These are phyloP conservation scores for Aquilaria yunnanensis DNA, from an alignment of 345 rosid genomes.

Conservation along the genomic window DNA sequence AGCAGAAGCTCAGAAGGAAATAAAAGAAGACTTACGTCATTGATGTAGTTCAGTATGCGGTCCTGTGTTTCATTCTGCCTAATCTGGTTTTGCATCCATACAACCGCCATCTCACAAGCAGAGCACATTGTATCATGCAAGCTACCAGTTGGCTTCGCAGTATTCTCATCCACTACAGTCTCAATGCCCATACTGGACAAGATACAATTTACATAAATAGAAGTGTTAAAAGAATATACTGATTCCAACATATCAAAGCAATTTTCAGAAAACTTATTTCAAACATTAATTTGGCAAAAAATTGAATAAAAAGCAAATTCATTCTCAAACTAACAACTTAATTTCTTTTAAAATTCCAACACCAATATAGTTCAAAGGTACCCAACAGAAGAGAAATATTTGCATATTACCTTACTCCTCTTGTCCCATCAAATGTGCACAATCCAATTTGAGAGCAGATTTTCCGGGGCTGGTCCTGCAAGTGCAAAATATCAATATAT, in stretches of 20 bases:
- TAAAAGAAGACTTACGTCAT: constrained; percentile 30
- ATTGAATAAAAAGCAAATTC: background rate
- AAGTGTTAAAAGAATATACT: background rate
- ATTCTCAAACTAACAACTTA: background rate
- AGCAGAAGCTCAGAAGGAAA: background rate
- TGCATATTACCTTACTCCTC: constrained; percentile 42
- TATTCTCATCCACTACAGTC: constrained; percentile 42
- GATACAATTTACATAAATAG: constrained; percentile 1
- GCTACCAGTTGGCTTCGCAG: constrained; percentile 20
- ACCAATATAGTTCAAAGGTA: background rate
- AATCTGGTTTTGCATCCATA: constrained; percentile 65
- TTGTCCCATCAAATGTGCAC: constrained; percentile 51
- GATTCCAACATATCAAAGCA: no score
- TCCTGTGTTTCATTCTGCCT: constrained; percentile 51
- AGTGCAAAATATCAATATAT: background rate
- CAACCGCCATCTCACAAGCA: constrained; percentile 61
- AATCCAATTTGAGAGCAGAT: constrained; percentile 60
- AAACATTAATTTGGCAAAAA: background rate
- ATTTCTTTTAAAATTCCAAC: background rate
- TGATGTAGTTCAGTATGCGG: constrained; percentile 38
- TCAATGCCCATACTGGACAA: constrained; percentile 48
- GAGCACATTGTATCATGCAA: constrained; percentile 45
- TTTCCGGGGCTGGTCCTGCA: constrained; percentile 46
- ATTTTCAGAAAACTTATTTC: background rate
- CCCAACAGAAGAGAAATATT: background rate